phyloP scores from a whole-genome alignment of 306 rosid species.

The Cucurbita pepo region DNA sequence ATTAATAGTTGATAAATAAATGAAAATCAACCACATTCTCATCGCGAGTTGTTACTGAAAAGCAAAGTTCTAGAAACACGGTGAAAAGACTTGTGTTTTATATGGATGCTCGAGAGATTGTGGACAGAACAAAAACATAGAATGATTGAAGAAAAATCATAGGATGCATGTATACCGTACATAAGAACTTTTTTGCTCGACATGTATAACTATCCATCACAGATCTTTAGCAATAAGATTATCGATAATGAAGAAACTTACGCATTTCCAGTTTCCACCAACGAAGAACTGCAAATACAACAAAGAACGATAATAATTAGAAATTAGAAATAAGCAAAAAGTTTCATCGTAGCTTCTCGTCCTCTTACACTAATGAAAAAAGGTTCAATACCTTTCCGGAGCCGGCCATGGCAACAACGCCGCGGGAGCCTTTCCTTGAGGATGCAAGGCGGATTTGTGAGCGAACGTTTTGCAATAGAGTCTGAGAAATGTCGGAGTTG shows the following conservation, averaged over 20 bases:
- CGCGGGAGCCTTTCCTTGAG: constrained; percentile 44
- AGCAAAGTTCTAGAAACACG: not conserved
- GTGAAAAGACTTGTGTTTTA: not conserved
- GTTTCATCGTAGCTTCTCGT: not conserved
- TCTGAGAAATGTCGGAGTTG: constrained; percentile 29
- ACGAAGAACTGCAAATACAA: constrained; percentile 69
- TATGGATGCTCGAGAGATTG: not conserved
- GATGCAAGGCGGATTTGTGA: constrained; percentile 51
- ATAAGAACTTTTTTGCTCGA: not conserved
- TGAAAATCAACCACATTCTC: not conserved
- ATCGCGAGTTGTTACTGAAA: not conserved
- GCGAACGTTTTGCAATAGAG: constrained; percentile 30
- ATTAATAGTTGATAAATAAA: too few species aligned
- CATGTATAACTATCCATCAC: not conserved
- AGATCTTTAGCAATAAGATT: not conserved
- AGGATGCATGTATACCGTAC: not conserved
- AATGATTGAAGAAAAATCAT: not conserved
- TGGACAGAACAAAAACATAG: not conserved
- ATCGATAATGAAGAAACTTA: constrained; percentile 30
- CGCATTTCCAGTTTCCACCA: constrained; percentile 98
- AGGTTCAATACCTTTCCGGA: constrained; percentile 47
- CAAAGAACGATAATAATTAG: constrained; percentile 8
- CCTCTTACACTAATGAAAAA: not conserved
- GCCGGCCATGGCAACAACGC: constrained; percentile 78
- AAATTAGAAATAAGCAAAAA: not conserved